Percentiles rank a stretch among this genome's conserved stretches.
Evolutionary conservation across 352 stramenopile species (phyloP).

Genomic region (Phytopythium cucurbitacearum): DNA sequence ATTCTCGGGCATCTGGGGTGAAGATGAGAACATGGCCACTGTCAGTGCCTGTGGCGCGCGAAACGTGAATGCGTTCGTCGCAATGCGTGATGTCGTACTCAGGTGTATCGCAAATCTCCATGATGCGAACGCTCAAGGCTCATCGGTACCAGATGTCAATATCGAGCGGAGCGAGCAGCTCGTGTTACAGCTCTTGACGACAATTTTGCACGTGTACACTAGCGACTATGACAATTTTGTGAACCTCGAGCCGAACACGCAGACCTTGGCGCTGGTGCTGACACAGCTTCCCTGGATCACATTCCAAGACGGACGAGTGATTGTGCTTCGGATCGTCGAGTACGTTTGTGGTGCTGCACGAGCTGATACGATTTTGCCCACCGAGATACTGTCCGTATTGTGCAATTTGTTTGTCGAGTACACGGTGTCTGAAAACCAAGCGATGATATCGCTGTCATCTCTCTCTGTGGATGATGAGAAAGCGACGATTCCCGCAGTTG

Average conservation of each 20-base stretch:
- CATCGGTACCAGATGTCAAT: too few species aligned
- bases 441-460: constrained; percentile 2
- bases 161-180: constrained; percentile 34
- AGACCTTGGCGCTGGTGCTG: constrained; percentile 60
- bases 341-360: constrained; percentile 62
- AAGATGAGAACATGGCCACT: constrained; percentile 33
- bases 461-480: neutral
- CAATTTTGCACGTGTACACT: constrained; percentile 67
- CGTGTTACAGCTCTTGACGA: constrained; percentile 56
- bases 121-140: constrained; percentile 1
- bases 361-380: constrained; percentile 31
- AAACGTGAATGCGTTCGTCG: constrained; percentile 60
- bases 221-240: constrained; percentile 70
- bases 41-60: constrained; percentile 40
- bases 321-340: constrained; percentile 75
- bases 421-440: constrained; percentile 22
- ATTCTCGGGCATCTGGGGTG: constrained; percentile 27
- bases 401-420: constrained; percentile 62
- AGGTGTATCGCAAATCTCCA: constrained; percentile 31
- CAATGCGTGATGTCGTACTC: constrained; percentile 62
- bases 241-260: constrained; percentile 63
- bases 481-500: neutral
- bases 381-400: constrained; percentile 61
- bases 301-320: constrained; percentile 57
- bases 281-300: constrained; percentile 52